Percentiles rank a stretch among this genome's conserved stretches.
Conservation (phyloP, 2,329 filamentous ascomycete species). For the Endoconidiophora polonica region DNA sequence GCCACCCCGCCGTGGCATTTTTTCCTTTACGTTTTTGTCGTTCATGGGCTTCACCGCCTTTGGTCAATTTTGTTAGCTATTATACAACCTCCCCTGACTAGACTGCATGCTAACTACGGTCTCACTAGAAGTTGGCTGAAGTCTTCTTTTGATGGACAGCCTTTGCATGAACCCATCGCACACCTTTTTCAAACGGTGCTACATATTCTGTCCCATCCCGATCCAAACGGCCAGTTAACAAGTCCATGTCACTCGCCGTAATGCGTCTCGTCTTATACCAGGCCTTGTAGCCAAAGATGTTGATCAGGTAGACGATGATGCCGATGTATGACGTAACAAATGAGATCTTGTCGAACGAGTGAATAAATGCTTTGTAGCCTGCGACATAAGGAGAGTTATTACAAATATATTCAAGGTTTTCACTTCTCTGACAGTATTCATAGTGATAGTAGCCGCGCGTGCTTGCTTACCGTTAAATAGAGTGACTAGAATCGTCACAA, state of each 20-base stretch:
- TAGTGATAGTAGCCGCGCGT: not conserved
- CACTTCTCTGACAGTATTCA: not conserved
- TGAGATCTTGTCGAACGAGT: conserved; percentile 1
- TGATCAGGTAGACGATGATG: conserved; percentile 3
- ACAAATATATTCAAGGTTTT: no score
- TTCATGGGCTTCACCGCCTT: conserved; percentile 6
- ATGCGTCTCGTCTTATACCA: not conserved
- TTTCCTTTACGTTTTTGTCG: not conserved
- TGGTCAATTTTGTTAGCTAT: not conserved
- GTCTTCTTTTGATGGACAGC: not conserved
- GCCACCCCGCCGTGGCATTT: conserved; percentile 8
- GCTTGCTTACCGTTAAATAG: conserved; percentile 37
- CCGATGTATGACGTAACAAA: conserved; percentile 5
- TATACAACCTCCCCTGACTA: no score
- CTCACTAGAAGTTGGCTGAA: no score
- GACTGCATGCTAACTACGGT: no score
- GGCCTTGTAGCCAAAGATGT: conserved; percentile 2
- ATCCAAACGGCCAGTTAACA: conserved; percentile 1
- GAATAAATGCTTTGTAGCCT: conserved; percentile 5
- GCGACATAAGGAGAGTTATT: no score
- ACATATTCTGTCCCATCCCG: conserved; percentile 1
- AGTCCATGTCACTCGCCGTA: not conserved
- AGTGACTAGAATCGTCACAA: conserved; percentile 30
- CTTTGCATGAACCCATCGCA: not conserved
- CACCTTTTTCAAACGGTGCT: not conserved